Conservation (phyloP, 306 rosid genomes). For the Comarum palustre region DNA sequence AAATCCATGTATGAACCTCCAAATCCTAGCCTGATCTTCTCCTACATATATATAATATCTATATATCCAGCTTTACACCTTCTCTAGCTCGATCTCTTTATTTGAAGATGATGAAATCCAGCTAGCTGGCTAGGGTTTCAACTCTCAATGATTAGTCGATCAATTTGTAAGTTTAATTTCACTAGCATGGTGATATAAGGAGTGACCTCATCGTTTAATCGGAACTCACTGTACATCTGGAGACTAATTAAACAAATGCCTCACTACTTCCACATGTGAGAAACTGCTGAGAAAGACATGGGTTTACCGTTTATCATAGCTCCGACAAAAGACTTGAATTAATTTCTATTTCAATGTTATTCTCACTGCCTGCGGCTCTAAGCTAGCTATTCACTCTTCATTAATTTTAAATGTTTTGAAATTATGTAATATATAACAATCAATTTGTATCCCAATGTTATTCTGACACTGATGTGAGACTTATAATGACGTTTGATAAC, state of each 20-base stretch:
- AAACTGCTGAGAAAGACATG: not conserved
- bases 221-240: slow-evolving; percentile 26
- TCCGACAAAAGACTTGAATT: too few species aligned
- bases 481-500: too few species aligned
- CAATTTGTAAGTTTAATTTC: not conserved
- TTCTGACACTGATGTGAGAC: too few species aligned
- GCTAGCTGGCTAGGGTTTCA: slow-evolving; percentile 5
- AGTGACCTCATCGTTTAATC: slow-evolving; percentile 16
- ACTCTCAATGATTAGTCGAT: not conserved
- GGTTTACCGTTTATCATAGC: not conserved
- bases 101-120: not conserved
- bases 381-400: too few species aligned
- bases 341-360: too few species aligned
- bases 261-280: slow-evolving; percentile 12
- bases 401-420: too few species aligned
- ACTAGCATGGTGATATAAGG: slow-evolving; percentile 17
- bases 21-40: not conserved
- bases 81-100: not conserved
- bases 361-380: too few species aligned
- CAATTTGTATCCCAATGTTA: too few species aligned
- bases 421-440: too few species aligned
- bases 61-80: not conserved
- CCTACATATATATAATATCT: too few species aligned
- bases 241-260: slow-evolving; percentile 4
- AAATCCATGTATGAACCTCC: slow-evolving; percentile 30